These are phyloP conservation scores for Epichloe typhina DNA, from an alignment of 2,329 filamentous ascomycete genomes.

Conservation along the genomic window DNA sequence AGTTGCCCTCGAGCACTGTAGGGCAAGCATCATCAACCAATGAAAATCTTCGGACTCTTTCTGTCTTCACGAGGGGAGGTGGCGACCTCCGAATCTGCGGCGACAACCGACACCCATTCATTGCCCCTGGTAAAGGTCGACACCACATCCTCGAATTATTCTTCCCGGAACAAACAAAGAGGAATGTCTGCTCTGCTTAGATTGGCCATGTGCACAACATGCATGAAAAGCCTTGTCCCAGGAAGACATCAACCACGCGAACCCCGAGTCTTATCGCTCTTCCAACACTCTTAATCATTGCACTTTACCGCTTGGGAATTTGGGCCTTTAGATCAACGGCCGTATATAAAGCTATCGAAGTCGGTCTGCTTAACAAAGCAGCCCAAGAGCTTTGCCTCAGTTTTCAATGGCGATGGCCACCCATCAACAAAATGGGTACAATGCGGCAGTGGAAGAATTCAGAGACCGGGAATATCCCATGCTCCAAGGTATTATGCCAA, in stretches of 20 bases:
- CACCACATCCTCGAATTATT: not conserved
- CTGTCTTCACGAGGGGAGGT: constrained; percentile 11
- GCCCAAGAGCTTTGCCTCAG: not conserved
- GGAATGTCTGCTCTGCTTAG: not conserved
- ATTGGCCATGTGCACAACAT: not conserved
- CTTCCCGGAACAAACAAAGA: not conserved
- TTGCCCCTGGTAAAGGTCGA: not conserved
- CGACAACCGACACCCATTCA: constrained; percentile 1
- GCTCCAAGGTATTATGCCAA: constrained; percentile 40
- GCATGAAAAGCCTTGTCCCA: not conserved
- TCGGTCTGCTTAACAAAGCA: not conserved
- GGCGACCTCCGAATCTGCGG: constrained; percentile 20
- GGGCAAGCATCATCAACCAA: not conserved
- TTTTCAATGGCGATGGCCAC: not conserved
- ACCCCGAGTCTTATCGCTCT: not conserved
- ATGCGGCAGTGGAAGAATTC: constrained; percentile 43
- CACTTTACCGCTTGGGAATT: not conserved
- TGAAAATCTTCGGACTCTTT: not conserved
- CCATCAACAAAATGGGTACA: constrained; percentile 29
- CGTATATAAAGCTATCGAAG: no score
- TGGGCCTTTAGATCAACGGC: not conserved
- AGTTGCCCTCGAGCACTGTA: not conserved
- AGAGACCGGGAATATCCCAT: constrained; percentile 53
- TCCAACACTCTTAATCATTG: not conserved
- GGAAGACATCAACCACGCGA: not conserved